A percentile compares a stretch with the other conserved stretches of the same genome.
Evolutionary conservation across 1,139 yeast genomes (phyloP).

Genomic region (Debaryomyces fabryi): DNA sequence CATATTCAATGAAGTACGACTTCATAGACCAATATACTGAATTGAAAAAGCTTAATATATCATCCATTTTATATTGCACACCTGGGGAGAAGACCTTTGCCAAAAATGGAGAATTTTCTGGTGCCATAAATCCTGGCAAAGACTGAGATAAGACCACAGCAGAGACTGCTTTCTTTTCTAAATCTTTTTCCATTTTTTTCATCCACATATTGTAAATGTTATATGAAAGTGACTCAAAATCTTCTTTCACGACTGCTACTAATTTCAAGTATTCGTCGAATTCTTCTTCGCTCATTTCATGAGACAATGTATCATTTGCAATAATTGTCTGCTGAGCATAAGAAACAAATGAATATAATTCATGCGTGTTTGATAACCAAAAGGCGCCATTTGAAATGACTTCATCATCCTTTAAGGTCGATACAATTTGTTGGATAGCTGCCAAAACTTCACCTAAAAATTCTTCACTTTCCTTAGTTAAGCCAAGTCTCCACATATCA

Average conservation of each 20-base stretch:
- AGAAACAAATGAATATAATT: slow-evolving; percentile 89
- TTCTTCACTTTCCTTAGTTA: slow-evolving; percentile 88
- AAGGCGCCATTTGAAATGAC: slow-evolving; percentile 92
- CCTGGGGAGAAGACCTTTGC: slow-evolving; percentile 78
- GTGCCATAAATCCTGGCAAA: slow-evolving; percentile 93
- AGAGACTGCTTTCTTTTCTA: slow-evolving; percentile 89
- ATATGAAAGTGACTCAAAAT: slow-evolving; percentile 88
- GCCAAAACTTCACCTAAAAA: slow-evolving; percentile 89
- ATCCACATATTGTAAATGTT: slow-evolving; percentile 97
- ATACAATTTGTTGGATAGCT: slow-evolving; percentile 80
- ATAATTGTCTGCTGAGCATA: slow-evolving; percentile 90
- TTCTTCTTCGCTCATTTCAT: slow-evolving; percentile 89
- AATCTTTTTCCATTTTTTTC: slow-evolving; percentile 89
- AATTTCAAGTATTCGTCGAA: slow-evolving; percentile 87
- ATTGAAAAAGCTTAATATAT: slow-evolving; percentile 85
- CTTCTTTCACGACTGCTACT: slow-evolving; percentile 91
- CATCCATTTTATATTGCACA: slow-evolving; percentile 91
- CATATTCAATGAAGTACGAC: slow-evolving; percentile 83
- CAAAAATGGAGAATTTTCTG: slow-evolving; percentile 82
- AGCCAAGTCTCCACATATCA: slow-evolving; percentile 98
- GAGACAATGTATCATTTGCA: slow-evolving; percentile 76
- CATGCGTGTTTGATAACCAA: slow-evolving; percentile 97
- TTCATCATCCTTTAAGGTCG: slow-evolving; percentile 76
- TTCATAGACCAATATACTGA: slow-evolving; percentile 93
- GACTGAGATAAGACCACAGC: slow-evolving; percentile 95